Percentiles rank a stretch among this genome's conserved stretches.
Evolutionary conservation across 208 protist species (phyloP).

Genomic region (Strigomonas culicis): DNA sequence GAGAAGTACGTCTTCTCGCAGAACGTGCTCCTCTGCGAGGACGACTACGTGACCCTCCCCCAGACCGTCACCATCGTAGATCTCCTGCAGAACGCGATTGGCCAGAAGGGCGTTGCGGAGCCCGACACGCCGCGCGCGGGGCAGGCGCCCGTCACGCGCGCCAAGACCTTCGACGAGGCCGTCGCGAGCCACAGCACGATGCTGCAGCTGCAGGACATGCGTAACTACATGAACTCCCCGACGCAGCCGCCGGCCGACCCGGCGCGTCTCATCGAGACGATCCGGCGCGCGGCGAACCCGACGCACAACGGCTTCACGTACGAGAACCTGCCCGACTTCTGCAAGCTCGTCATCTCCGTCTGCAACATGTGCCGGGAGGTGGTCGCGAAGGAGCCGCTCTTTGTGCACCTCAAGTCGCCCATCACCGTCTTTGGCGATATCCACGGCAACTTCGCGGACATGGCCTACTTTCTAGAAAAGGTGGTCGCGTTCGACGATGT

Average conservation of each 20-base stretch:
- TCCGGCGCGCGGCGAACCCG: conserved; percentile 70
- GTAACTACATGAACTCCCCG: conserved; percentile 37
- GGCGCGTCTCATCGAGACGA: conserved; percentile 80
- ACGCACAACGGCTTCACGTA: conserved; percentile 77
- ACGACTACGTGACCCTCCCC: conserved; percentile 73
- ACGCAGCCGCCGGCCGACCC: conserved; percentile 80
- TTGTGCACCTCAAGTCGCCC: conserved; percentile 59
- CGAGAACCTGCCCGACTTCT: conserved; percentile 79
- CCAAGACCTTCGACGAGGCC: conserved; percentile 69
- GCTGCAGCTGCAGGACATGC: conserved; percentile 64
- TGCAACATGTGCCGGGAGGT: conserved; percentile 67
- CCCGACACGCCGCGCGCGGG: conserved; percentile 82
- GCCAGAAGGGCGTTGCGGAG: conserved; percentile 73
- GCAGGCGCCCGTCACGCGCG: conserved; percentile 56
- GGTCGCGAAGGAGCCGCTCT: conserved; percentile 72
- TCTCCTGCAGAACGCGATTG: conserved; percentile 81
- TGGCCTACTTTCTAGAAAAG: conserved; percentile 93
- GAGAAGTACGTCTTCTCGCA: conserved; percentile 88
- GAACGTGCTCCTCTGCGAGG: conserved; percentile 85
- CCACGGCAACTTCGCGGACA: conserved; percentile 93
- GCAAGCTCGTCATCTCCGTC: conserved; percentile 62
- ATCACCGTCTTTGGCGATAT: conserved; percentile 95
- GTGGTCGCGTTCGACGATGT: conserved; percentile 87
- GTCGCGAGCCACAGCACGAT: conserved; percentile 75
- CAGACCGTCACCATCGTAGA: conserved; percentile 88